phyloP scores from a whole-genome alignment of 345 rosid genomes.

The Rhizophora apiculata region DNA sequence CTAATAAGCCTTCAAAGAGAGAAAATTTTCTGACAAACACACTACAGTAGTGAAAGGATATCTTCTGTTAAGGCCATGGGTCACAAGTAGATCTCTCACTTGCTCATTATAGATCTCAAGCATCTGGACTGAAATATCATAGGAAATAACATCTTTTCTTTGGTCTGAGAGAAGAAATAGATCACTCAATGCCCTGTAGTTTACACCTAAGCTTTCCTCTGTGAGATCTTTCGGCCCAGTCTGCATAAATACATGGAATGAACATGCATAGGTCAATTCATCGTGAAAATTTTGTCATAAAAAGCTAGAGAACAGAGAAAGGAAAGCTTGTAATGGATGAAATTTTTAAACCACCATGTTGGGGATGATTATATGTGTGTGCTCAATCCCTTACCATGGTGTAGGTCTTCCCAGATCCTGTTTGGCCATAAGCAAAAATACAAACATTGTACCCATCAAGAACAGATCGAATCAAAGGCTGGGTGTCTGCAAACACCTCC shows the following conservation, averaged over 20 bases:
- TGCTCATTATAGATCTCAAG: slow-evolving; percentile 37
- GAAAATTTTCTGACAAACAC: neutral
- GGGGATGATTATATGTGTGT: neutral
- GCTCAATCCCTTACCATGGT: slow-evolving; percentile 27
- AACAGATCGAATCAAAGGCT: slow-evolving; percentile 36
- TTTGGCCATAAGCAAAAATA: slow-evolving; percentile 37
- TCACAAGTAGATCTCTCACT: slow-evolving; percentile 30
- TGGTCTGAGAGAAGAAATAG: slow-evolving; percentile 29
- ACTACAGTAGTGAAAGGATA: slow-evolving; percentile 22
- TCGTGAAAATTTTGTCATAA: neutral
- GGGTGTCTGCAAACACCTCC: slow-evolving; percentile 34
- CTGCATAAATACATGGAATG: slow-evolving; percentile 23
- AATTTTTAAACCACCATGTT: neutral
- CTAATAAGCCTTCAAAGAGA: slow-evolving; percentile 8
- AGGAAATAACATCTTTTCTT: slow-evolving; percentile 28
- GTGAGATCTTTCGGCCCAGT: slow-evolving; percentile 30
- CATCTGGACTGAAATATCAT: slow-evolving; percentile 34
- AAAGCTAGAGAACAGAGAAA: neutral
- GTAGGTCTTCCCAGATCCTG: slow-evolving; percentile 34
- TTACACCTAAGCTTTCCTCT: slow-evolving; percentile 28
- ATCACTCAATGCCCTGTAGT: slow-evolving; percentile 36
- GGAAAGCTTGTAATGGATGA: neutral
- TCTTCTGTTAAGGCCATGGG: slow-evolving; percentile 23
- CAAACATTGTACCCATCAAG: slow-evolving; percentile 37
- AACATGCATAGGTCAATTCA: slow-evolving; percentile 4